A percentile compares a stretch with the other conserved stretches of the same genome.
These are phyloP conservation scores for Alternaria sp. DNA, from an alignment of 2,329 filamentous ascomycete species.

Conservation along the genomic window DNA sequence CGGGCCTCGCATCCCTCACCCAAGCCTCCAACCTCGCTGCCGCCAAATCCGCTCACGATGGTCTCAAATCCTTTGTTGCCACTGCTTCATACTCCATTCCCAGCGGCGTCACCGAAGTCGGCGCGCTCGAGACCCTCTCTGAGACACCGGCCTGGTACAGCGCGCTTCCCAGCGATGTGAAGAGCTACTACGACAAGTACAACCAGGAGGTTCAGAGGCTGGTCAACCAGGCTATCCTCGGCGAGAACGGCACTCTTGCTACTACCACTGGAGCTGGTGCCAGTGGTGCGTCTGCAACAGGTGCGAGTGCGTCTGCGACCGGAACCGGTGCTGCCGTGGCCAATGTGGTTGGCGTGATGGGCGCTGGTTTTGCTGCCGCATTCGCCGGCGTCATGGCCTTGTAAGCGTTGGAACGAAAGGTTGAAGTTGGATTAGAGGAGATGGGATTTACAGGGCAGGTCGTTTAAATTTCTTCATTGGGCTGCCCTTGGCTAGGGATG, in stretches of 20 bases:
- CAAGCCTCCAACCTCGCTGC: conserved; percentile 15
- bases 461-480: not conserved
- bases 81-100: conserved; percentile 29
- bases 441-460: not conserved
- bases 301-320: not conserved
- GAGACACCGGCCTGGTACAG: conserved; percentile 29
- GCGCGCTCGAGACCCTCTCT: conserved; percentile 21
- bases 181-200: conserved; percentile 31
- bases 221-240: conserved; percentile 19
- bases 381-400: conserved; percentile 31
- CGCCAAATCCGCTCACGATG: conserved; percentile 23
- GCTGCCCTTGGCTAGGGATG: not conserved
- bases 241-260: conserved; percentile 10
- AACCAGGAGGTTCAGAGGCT: conserved; percentile 25
- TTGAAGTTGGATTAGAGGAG: not conserved
- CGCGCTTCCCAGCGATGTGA: conserved; percentile 31
- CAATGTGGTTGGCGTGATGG: conserved; percentile 16
- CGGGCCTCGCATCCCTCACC: conserved; percentile 20
- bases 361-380: conserved; percentile 26
- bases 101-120: conserved; percentile 20
- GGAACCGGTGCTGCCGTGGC: conserved; percentile 11
- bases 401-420: conserved; percentile 7
- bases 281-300: conserved; percentile 1
- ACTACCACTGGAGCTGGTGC: not conserved
- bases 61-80: conserved; percentile 27